phyloP scores from a whole-genome alignment of 129 eudicot species.

The Helichrysum umbraculigerum region DNA sequence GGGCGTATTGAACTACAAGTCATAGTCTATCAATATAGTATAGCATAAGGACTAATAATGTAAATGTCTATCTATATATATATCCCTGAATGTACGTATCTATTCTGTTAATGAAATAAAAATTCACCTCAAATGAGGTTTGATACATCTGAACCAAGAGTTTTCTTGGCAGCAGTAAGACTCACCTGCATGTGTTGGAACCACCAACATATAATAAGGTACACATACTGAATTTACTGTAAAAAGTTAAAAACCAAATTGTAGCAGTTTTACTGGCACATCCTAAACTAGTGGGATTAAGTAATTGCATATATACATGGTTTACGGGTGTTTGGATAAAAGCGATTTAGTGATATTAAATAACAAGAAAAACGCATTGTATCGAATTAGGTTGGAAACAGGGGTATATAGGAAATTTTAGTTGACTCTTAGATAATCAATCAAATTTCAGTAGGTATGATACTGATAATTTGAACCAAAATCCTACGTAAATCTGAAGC shows the following conservation, averaged over 20 bases:
- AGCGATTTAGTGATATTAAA: background rate
- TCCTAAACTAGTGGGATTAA: background rate
- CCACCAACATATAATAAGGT: background rate
- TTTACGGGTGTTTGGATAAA: background rate
- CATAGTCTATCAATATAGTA: too few relatives aligned
- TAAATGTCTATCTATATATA: too few relatives aligned
- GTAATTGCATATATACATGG: background rate
- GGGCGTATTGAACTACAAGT: too few relatives aligned
- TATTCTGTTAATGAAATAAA: too few relatives aligned
- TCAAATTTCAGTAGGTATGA: background rate
- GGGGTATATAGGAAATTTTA: background rate
- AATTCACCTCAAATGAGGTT: too few relatives aligned
- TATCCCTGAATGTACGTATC: too few relatives aligned
- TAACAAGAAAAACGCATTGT: too few relatives aligned
- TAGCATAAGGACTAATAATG: too few relatives aligned
- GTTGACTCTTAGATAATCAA: background rate
- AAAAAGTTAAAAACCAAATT: background rate
- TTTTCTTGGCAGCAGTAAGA: slow-evolving; percentile 64
- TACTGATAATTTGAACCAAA: background rate
- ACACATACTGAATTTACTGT: background rate
- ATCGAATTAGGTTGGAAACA: background rate
- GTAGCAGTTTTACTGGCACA: background rate
- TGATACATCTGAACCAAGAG: slow-evolving; percentile 56
- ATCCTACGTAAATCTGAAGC: background rate
- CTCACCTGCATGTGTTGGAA: slow-evolving; percentile 32